These are phyloP conservation scores for Sporisorium sorghi DNA, from an alignment of 1,284 basidiomycete genomes.

Conservation along the genomic window DNA sequence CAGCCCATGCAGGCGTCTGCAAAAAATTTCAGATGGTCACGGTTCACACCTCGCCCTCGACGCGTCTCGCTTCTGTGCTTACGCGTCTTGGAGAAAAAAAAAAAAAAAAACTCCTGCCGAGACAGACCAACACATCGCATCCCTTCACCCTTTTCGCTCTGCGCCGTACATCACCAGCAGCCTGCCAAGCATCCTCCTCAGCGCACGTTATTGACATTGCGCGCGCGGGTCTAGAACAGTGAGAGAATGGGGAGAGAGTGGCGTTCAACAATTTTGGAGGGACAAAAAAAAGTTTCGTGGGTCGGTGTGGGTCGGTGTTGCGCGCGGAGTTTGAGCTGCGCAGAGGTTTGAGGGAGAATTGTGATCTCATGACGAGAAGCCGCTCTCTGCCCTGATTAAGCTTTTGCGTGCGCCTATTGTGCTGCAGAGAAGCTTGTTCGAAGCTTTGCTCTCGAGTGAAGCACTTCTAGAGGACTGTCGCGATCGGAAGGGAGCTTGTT, in stretches of 20 bases:
- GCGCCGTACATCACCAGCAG: no score
- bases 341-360: neutral
- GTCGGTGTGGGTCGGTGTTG: neutral
- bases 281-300: neutral
- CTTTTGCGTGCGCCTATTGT: no score
- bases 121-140: constrained; percentile 2
- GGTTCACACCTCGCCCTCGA: neutral
- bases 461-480: no score
- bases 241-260: neutral
- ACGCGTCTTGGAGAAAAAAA: neutral
- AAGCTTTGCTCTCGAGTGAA: no score
- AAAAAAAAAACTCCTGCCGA: constrained; percentile 5
- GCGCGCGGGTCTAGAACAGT: neutral
- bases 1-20: no score
- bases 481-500: no score
- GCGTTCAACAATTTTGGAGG: neutral
- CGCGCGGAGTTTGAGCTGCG: neutral
- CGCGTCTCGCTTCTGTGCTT: neutral
- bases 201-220: no score
- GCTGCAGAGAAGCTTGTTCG: no score
- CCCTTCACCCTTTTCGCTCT: neutral
- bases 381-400: neutral
- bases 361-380: neutral
- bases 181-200: no score
- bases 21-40: constrained; percentile 2